Evolutionary conservation across 495 filamentous ascomycete species (phyloP).

Genomic region (Pseudotulostoma volvatum): DNA sequence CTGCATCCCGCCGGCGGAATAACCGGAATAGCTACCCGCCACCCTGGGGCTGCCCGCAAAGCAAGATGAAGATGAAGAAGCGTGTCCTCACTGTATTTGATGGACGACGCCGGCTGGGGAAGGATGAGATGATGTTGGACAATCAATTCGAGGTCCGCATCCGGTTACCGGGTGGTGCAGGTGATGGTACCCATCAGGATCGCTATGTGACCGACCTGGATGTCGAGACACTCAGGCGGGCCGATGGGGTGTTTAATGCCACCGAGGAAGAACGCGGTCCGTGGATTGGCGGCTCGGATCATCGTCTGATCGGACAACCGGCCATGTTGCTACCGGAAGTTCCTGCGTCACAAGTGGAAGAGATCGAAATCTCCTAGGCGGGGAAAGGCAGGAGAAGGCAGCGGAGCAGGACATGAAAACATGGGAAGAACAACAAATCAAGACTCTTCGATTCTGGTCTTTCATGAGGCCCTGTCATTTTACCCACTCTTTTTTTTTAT

Average conservation of each 20-base stretch:
- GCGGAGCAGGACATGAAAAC: too few relatives aligned
- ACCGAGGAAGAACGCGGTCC: constrained; percentile 72
- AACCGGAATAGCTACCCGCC: constrained; percentile 84
- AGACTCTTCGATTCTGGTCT: neutral
- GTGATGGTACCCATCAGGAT: constrained; percentile 36
- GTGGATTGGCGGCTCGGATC: constrained; percentile 37
- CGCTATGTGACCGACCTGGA: constrained; percentile 87
- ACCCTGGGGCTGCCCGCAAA: constrained; percentile 77
- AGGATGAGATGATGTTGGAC: constrained; percentile 98
- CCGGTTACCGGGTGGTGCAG: constrained; percentile 49
- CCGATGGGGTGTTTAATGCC: constrained; percentile 59
- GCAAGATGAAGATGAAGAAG: constrained; percentile 96
- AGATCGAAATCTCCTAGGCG: too few relatives aligned
- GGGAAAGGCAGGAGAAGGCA: too few relatives aligned
- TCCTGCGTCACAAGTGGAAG: constrained; percentile 17
- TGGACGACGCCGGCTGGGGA: constrained; percentile 72
- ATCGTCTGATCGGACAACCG: constrained; percentile 26
- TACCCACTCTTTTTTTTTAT: constrained; percentile 5
- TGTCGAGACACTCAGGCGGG: constrained; percentile 72
- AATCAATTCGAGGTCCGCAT: constrained; percentile 87
- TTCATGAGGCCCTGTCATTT: neutral
- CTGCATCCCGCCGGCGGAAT: constrained; percentile 51
- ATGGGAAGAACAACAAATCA: too few relatives aligned
- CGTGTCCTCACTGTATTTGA: constrained; percentile 88
- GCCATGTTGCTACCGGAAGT: constrained; percentile 20